Evolutionary conservation across 176 grass and related monocot species (phyloP), one percentile per base, ranked within the genome.

Genomic region (Carex myosuroides): DNA sequence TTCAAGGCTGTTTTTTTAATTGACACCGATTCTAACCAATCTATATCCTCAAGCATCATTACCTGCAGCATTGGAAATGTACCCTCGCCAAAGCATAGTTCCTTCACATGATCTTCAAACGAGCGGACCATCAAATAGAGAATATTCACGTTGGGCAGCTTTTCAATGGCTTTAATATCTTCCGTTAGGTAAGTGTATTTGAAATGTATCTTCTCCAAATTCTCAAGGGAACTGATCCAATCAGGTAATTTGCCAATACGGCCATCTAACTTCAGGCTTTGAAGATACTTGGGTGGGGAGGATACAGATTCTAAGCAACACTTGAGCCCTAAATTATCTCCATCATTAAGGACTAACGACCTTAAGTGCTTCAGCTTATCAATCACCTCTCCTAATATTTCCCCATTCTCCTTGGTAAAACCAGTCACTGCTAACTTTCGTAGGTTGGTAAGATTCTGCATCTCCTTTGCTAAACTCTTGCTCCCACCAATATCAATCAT

Each of bases 191-290:
- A 1, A 0, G 79, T 87, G 3, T 8, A 2, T 1, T 41, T 14
- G 2, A 83, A 18, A 18, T 83, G 39, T 29, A 87, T 13, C 54
- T 87, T 87, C 62, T 44, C 66, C 22, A 86, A 14, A 11, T 86
- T 79, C 14, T 66, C 55, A 13, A 81, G 74, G 0, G 14, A 55
- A 8, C 1, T 14, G 13, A 86, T 33, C 84, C 84, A 86, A 13
- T 2, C 9, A 1, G 84, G 84, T 9, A 86, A 65, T 62, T 13
- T 8, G 22, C 8, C 5, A 6, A 86, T 13, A 17, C 12, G 41
- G 0, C 84, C 46, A 12, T 18, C 46, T 0, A 86, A 60, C 8
- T 65, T 61, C 2, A 86, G 84, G 8, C 18, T 53, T 1, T 67
- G 11, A 6, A 86, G 74, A 55, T 68, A 64, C 17, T 46, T 74